Evolutionary conservation across 345 rosid species (phyloP), one percentile per base, ranked within the genome.

Genomic region (Populus deltoides): DNA sequence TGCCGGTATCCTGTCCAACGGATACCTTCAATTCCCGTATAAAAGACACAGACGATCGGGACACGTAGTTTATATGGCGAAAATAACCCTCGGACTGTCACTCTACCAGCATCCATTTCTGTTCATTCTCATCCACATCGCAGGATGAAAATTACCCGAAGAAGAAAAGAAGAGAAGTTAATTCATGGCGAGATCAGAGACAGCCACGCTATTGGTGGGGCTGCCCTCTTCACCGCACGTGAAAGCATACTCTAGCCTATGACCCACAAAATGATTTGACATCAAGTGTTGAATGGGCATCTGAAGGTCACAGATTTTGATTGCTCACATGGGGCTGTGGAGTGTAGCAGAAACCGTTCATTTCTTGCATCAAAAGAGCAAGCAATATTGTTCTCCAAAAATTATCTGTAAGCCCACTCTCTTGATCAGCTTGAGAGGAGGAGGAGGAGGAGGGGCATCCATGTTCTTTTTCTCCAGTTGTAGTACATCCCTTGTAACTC

Each of bases 261-360:
- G 83, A 25, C 79, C 82, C 82, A 17, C 71, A 8, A 68, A 75
- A 82, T 80, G 78, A 82, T 77, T 79, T 65, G 68, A 72, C 20
- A 25, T 76, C 77, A 55, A 76, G 75, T 41, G 74, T 61, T 3
- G 76, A 69, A 65, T 8, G 66, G 75, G 45, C 49, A 45, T 35
- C 49, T 61, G 6, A 7, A 53, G 65, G 29, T n/a, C 63, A 57
- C 63, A n/a, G 5, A 10, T 57, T 57, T 1, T 38, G 72, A 66
- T 72, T 41, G 51, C 43, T 78, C 81, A 80, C 82, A 79, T 80
- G 81, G 71, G n/a, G n/a, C 0, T 24, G 51, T 69, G 72, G 0
- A 61, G 63, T 13, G 22, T 12, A 71, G 72, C 5, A 47, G 41
- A 70, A 29, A 39, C n/a, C 49, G 47, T 68, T 73, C 71, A 22